phyloP scores from a whole-genome alignment of 495 filamentous ascomycete genomes.

The Penicillium paradoxum region DNA sequence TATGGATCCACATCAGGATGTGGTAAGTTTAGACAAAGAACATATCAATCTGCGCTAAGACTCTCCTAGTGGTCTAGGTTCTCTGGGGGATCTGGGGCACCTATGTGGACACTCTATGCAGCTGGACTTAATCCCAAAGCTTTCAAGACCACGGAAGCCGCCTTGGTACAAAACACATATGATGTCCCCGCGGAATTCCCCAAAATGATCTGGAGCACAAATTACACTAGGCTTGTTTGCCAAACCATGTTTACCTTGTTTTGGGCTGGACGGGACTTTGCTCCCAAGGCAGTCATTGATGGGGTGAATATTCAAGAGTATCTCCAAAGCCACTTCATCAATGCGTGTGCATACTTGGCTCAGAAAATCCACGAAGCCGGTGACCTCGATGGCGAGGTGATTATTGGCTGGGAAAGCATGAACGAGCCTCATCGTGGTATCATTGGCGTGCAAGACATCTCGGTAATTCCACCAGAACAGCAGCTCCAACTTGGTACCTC shows the following conservation, averaged over 20 bases:
- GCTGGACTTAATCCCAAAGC: slow-evolving; percentile 79
- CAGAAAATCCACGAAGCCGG: slow-evolving; percentile 84
- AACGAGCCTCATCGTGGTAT: slow-evolving; percentile 93
- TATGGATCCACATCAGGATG: slow-evolving; percentile 97
- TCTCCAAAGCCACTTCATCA: slow-evolving; percentile 80
- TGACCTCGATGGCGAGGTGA: slow-evolving; percentile 77
- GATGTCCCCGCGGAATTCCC: slow-evolving; percentile 83
- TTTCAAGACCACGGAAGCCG: slow-evolving; percentile 84
- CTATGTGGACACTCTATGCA: slow-evolving; percentile 96
- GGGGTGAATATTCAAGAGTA: slow-evolving; percentile 96
- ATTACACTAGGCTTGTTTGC: slow-evolving; percentile 82
- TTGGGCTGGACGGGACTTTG: slow-evolving; percentile 88
- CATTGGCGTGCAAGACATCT: slow-evolving; percentile 79
- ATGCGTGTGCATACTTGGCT: slow-evolving; percentile 74
- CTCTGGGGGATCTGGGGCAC: slow-evolving; percentile 89
- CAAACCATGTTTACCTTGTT: slow-evolving; percentile 93
- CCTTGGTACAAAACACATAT: slow-evolving; percentile 91
- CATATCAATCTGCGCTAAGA: slow-evolving; percentile 13
- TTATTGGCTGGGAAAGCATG: slow-evolving; percentile 92
- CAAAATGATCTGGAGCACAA: slow-evolving; percentile 99
- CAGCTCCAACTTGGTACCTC: slow-evolving; percentile 90
- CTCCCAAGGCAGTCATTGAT: slow-evolving; percentile 92
- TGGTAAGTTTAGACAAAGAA: slow-evolving; percentile 49
- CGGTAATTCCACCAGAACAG: slow-evolving; percentile 77
- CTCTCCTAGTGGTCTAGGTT: slow-evolving; percentile 78